Conservation (phyloP, 2,329 filamentous ascomycete species). For the Cercospora brassicicola region DNA sequence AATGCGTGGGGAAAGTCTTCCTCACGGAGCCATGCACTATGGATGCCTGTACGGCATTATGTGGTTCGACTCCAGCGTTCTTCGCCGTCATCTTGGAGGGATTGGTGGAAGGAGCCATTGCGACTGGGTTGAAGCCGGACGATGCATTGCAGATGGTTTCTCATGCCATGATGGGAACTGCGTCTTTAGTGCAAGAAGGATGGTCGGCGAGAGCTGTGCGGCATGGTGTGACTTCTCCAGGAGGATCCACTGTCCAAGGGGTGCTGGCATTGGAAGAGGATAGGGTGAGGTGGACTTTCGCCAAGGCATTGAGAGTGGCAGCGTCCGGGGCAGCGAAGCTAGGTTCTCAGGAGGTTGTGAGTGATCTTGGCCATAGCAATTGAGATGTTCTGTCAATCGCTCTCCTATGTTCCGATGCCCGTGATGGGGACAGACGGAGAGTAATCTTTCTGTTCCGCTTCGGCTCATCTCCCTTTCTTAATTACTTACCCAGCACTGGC, state of each 20-base stretch:
- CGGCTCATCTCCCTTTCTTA: not conserved
- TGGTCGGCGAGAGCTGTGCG: slow-evolving; percentile 72
- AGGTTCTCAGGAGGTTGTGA: not conserved
- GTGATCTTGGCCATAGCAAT: not conserved
- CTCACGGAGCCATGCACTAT: slow-evolving; percentile 65
- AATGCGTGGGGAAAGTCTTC: slow-evolving; percentile 68
- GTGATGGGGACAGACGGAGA: not conserved
- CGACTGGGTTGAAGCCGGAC: slow-evolving; percentile 69
- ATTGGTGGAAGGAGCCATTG: slow-evolving; percentile 71
- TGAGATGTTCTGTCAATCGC: not conserved
- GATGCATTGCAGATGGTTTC: slow-evolving; percentile 74
- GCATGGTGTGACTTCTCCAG: slow-evolving; percentile 72
- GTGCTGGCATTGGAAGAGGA: slow-evolving; percentile 71
- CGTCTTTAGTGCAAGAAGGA: slow-evolving; percentile 63
- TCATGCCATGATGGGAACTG: slow-evolving; percentile 72
- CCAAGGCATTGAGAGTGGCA: slow-evolving; percentile 50
- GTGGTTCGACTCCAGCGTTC: slow-evolving; percentile 72
- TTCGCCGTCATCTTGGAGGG: slow-evolving; percentile 73
- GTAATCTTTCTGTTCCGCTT: not conserved
- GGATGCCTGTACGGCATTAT: slow-evolving; percentile 71
- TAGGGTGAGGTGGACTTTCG: slow-evolving; percentile 63
- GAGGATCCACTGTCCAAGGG: slow-evolving; percentile 73
- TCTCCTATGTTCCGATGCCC: not conserved
- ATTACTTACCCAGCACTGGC: too few species aligned
- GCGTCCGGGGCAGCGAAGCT: not conserved